Conservation (phyloP, 306 rosid species). For the Cercis canadensis region DNA sequence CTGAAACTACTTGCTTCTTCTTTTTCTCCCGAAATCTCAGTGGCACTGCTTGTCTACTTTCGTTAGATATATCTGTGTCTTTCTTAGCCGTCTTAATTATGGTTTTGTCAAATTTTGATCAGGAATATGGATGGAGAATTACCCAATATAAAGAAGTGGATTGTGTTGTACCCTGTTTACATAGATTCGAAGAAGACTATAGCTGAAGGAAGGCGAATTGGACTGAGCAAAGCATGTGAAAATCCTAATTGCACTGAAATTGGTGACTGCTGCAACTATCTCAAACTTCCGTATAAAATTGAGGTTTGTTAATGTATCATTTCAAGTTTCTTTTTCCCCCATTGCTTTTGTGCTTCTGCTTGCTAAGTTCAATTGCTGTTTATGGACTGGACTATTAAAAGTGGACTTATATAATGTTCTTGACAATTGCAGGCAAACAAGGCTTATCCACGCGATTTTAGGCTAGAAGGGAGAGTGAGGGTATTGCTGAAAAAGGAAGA, state of each 20-base stretch:
- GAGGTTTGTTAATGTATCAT: slow-evolving; percentile 56
- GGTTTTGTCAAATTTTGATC: neutral
- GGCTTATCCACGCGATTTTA: slow-evolving; percentile 93
- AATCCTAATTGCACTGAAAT: slow-evolving; percentile 87
- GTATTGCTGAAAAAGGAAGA: slow-evolving; percentile 79
- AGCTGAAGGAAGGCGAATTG: slow-evolving; percentile 86
- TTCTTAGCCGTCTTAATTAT: neutral
- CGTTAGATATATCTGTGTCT: neutral
- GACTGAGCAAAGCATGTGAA: slow-evolving; percentile 70
- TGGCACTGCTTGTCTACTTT: neutral
- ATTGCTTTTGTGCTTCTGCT: neutral
- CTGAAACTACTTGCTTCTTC: neutral
- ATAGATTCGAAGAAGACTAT: slow-evolving; percentile 85
- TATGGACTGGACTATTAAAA: slow-evolving; percentile 2
- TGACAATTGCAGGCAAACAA: slow-evolving; percentile 61
- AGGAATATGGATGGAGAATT: slow-evolving; percentile 65
- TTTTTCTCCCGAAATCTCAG: no score
- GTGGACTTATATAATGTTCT: neutral
- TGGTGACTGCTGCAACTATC: slow-evolving; percentile 80
- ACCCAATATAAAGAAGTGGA: slow-evolving; percentile 75
- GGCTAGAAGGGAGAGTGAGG: slow-evolving; percentile 91
- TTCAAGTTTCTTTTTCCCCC: neutral
- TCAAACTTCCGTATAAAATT: slow-evolving; percentile 72
- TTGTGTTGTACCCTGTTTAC: slow-evolving; percentile 79
- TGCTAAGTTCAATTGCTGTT: neutral